Conservation (phyloP, 768 basidiomycete genomes). For the Auricularia sp. region DNA sequence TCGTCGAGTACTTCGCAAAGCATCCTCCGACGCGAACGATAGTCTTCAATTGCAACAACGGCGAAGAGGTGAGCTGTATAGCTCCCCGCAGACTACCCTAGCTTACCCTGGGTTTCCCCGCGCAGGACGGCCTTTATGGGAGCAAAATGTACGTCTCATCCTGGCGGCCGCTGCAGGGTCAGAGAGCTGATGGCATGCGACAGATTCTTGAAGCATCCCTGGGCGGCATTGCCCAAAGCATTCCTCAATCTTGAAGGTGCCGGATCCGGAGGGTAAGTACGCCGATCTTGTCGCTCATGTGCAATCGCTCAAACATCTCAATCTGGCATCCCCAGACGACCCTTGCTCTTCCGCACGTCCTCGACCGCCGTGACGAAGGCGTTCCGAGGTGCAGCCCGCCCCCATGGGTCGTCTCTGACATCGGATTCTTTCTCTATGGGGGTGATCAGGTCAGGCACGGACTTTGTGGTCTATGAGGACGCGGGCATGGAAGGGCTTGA, state of each 20-base stretch:
- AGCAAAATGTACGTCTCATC: not conserved
- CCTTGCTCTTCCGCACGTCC: slow-evolving; percentile 66
- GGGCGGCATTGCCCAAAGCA: slow-evolving; percentile 51
- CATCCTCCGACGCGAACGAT: slow-evolving; percentile 49
- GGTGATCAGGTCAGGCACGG: slow-evolving; percentile 58
- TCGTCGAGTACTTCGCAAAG: slow-evolving; percentile 41
- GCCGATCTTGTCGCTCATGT: slow-evolving; percentile 1
- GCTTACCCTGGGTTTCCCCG: too few relatives aligned
- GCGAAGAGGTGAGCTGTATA: slow-evolving; percentile 44
- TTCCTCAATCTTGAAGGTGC: slow-evolving; percentile 84
- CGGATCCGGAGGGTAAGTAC: slow-evolving; percentile 57
- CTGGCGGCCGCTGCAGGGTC: too few relatives aligned
- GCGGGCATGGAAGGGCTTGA: slow-evolving; percentile 60
- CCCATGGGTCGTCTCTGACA: slow-evolving; percentile 62
- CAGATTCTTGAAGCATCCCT: slow-evolving; percentile 66
- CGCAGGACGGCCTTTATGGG: not conserved
- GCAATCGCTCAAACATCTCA: too few relatives aligned
- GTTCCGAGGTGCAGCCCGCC: slow-evolving; percentile 48
- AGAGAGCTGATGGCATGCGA: too few relatives aligned
- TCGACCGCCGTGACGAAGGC: slow-evolving; percentile 46
- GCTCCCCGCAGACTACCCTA: not conserved
- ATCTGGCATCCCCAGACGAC: slow-evolving; percentile 38
- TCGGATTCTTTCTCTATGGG: slow-evolving; percentile 61
- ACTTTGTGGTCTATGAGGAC: slow-evolving; percentile 58
- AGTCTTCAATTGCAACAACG: slow-evolving; percentile 80